phyloP scores from a whole-genome alignment of 345 rosid genomes.

The Hypericum androsaemum region DNA sequence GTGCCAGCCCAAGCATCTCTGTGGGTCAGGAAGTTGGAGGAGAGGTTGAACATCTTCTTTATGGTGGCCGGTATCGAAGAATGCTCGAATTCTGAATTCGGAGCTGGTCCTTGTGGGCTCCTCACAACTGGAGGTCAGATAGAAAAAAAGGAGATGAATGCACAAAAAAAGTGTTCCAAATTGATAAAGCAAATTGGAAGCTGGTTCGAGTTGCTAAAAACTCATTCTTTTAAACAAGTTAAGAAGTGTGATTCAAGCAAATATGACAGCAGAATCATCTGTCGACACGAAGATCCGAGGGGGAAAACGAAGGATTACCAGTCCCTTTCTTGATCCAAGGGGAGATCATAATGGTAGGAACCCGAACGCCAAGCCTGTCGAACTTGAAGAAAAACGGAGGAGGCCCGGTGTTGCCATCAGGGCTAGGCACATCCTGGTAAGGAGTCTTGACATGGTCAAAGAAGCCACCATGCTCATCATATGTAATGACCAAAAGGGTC shows the following conservation, averaged over 20 bases:
- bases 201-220: too few relatives aligned
- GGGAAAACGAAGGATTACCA: constrained; percentile 30
- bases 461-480: constrained; percentile 95
- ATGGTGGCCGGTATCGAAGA: constrained; percentile 93
- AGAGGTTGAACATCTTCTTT: constrained; percentile 79
- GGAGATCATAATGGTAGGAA: constrained; percentile 84
- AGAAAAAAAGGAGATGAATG: constrained; percentile 7
- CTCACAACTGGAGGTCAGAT: constrained; percentile 38
- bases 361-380: constrained; percentile 87
- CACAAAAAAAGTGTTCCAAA: too few relatives aligned
- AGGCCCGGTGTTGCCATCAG: constrained; percentile 90
- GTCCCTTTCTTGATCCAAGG: constrained; percentile 97
- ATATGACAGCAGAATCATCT: not conserved
- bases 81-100: constrained; percentile 78
- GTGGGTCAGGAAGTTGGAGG: constrained; percentile 81
- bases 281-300: not conserved
- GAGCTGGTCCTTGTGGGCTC: constrained; percentile 56
- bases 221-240: too few relatives aligned
- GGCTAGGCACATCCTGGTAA: constrained; percentile 57
- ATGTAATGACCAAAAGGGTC: constrained; percentile 73
- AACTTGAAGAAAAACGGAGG: constrained; percentile 87
- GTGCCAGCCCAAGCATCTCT: constrained; percentile 99
- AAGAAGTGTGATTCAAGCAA: not conserved
- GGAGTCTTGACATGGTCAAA: constrained; percentile 93
- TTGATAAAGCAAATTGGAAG: too few relatives aligned